These are phyloP conservation scores for Blastobotrys buckinghamii DNA, from an alignment of 1,139 yeast species.

Conservation along the genomic window DNA sequence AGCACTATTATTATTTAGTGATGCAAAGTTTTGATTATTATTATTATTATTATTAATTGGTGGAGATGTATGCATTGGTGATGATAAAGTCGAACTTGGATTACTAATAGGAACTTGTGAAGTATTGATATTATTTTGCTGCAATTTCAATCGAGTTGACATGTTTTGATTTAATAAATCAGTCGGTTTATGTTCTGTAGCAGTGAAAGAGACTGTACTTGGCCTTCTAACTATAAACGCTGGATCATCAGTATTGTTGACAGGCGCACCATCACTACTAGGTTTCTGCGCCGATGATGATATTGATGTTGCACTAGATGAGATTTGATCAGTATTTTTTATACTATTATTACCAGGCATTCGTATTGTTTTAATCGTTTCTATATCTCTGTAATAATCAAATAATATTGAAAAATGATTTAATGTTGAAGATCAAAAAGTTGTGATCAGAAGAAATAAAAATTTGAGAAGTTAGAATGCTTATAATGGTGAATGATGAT, in stretches of 20 bases:
- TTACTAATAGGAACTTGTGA: background rate
- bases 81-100: constrained; percentile 1
- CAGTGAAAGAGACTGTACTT: constrained; percentile 3
- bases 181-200: background rate
- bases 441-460: no score
- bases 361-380: no score
- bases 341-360: no score
- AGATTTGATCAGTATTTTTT: no score
- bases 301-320: constrained; percentile 1
- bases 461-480: no score
- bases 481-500: no score
- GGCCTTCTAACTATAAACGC: constrained; percentile 3
- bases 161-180: background rate
- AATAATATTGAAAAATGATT: no score
- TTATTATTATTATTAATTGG: constrained; percentile 62
- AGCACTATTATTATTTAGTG: constrained; percentile 33
- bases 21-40: constrained; percentile 63
- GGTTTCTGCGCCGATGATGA: background rate
- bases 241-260: background rate
- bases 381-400: no score
- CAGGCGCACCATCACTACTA: background rate
- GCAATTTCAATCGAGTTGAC: background rate
- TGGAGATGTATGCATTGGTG: constrained; percentile 11
- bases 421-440: no score
- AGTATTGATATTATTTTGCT: background rate